Percentiles rank a stretch among this genome's conserved stretches.
Conservation (phyloP, 2,329 filamentous ascomycete genomes). For the Coniosporium tulheliwenetii region DNA sequence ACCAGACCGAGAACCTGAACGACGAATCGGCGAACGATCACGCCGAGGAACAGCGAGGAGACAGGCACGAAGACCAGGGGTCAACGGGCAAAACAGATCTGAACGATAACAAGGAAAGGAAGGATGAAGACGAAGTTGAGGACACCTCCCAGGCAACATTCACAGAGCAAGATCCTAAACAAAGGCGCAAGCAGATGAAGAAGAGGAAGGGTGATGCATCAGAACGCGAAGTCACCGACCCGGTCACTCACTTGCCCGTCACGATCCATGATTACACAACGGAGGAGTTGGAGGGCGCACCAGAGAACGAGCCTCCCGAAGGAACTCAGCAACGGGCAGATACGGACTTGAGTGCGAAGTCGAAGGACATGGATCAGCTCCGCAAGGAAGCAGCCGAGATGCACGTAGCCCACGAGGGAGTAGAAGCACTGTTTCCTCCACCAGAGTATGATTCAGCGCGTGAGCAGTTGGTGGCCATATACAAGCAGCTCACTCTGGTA, state of each 20-base stretch:
- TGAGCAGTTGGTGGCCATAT: constrained; percentile 27
- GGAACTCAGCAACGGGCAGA: constrained; percentile 24
- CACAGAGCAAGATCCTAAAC: constrained; percentile 23
- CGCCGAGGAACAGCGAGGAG: constrained; percentile 5
- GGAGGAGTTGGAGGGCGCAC: constrained; percentile 37
- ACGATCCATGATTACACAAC: constrained; percentile 53
- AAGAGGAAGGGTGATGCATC: constrained; percentile 30
- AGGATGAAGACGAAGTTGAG: constrained; percentile 11
- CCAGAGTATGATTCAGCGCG: constrained; percentile 31
- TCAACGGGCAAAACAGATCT: background rate
- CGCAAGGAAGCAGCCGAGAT: constrained; percentile 25
- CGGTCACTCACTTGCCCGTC: constrained; percentile 55
- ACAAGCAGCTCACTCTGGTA: constrained; percentile 25
- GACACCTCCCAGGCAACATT: constrained; percentile 29
- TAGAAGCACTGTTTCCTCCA: constrained; percentile 38
- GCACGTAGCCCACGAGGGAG: constrained; percentile 25
- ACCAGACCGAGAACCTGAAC: constrained; percentile 4
- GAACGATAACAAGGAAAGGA: constrained; percentile 2
- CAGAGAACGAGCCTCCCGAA: constrained; percentile 27
- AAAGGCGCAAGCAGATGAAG: constrained; percentile 33
- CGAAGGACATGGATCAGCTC: constrained; percentile 28
- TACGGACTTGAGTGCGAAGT: constrained; percentile 28
- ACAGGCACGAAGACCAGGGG: background rate
- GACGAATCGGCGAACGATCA: constrained; percentile 5
- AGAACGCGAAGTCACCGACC: constrained; percentile 51